Conservation (phyloP, 495 filamentous ascomycete species). For the Aspergillus sparsus region DNA sequence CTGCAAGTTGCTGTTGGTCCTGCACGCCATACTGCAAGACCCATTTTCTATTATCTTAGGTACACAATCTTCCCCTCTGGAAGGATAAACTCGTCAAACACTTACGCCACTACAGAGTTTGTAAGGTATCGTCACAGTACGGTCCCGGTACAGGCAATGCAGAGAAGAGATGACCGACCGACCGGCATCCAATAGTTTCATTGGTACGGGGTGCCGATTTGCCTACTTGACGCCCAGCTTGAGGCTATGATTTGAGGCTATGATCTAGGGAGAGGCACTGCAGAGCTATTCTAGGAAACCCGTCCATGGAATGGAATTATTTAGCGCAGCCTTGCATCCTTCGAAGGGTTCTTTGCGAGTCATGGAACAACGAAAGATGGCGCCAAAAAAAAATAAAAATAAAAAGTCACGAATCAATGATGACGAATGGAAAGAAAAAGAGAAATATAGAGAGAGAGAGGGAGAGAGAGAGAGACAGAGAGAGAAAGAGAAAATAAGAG, state of each 20-base stretch:
- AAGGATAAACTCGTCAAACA: background rate
- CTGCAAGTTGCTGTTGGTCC: constrained; percentile 2
- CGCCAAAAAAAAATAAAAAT: too few relatives aligned
- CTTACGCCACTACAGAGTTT: background rate
- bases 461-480: background rate
- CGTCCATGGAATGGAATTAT: constrained; percentile 4
- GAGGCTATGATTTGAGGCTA: background rate
- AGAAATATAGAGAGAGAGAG: too few relatives aligned
- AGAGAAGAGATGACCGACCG: background rate
- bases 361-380: constrained; percentile 1
- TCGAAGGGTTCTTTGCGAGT: background rate
- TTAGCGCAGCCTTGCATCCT: constrained; percentile 6
- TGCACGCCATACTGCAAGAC: background rate
- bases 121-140: constrained; percentile 9
- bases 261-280: background rate
- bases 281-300: background rate
- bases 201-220: background rate
- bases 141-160: background rate
- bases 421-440: too few relatives aligned
- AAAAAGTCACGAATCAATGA: too few relatives aligned
- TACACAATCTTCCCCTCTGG: too few relatives aligned
- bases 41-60: background rate
- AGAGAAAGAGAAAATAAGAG: background rate
- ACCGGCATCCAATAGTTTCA: constrained; percentile 5
- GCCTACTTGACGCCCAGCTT: constrained; percentile 3